A percentile compares a stretch with the other conserved stretches of the same genome.
phyloP scores from a whole-genome alignment of 164 flowering plant species.

The Vitis vinifera region ASM3070453v1 NC_081822.1:4822501-4823000 shows the following conservation, averaged over 20 bases:
- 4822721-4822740: background rate
- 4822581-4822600: constrained; percentile 99
- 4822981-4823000: no score
- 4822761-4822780: no score
- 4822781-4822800: no score
- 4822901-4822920: no score
- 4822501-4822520: constrained; percentile 98
- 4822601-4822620: constrained; percentile 82
- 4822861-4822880: no score
- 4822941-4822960: no score
- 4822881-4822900: no score
- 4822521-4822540: constrained; percentile 98
- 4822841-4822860: no score
- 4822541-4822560: constrained; percentile 88
- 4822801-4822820: no score
- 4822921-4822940: no score
- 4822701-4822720: background rate
- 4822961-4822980: no score
- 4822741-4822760: background rate
- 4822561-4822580: constrained; percentile 97
- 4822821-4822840: no score
- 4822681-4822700: background rate
- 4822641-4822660: background rate
- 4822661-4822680: background rate
- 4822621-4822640: background rate